Evolutionary conservation across 495 filamentous ascomycete genomes (phyloP).

Genomic region (Stereocaulon alpinum): DNA sequence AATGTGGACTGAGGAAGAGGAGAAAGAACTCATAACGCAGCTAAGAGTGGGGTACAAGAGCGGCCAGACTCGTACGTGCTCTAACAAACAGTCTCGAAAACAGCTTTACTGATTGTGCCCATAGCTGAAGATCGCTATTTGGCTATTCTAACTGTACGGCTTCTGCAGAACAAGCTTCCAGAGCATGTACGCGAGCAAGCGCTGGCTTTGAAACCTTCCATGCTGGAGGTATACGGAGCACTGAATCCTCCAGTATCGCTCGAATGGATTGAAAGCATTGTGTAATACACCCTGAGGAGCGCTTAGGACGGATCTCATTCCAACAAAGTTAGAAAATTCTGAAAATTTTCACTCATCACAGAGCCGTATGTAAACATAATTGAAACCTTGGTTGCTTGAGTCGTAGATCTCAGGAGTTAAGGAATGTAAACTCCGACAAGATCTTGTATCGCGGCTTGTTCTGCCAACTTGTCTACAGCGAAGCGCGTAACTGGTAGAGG

Average conservation of each 20-base stretch:
- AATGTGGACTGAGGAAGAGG: constrained; percentile 10
- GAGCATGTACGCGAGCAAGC: constrained; percentile 20
- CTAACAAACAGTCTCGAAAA: neutral
- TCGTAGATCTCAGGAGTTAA: neutral
- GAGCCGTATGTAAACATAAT: no score
- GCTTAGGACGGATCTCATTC: neutral
- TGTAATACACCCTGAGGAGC: neutral
- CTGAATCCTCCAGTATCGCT: neutral
- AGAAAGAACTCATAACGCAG: constrained; percentile 7
- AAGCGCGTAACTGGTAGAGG: neutral
- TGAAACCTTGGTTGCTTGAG: no score
- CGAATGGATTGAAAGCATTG: constrained; percentile 9
- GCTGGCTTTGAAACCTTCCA: constrained; percentile 9
- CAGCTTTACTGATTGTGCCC: neutral
- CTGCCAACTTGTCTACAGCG: neutral
- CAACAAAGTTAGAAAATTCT: no score
- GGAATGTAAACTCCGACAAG: neutral
- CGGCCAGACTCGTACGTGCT: constrained; percentile 9
- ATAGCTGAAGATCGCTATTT: constrained; percentile 18
- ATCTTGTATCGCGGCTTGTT: no score
- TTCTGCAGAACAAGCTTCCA: constrained; percentile 21
- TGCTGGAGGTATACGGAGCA: constrained; percentile 7
- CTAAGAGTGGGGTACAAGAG: constrained; percentile 3
- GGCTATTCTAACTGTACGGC: constrained; percentile 13
- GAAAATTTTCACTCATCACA: no score